phyloP scores from a whole-genome alignment of 805 yeast genomes.

The Komagataella populi region DNA sequence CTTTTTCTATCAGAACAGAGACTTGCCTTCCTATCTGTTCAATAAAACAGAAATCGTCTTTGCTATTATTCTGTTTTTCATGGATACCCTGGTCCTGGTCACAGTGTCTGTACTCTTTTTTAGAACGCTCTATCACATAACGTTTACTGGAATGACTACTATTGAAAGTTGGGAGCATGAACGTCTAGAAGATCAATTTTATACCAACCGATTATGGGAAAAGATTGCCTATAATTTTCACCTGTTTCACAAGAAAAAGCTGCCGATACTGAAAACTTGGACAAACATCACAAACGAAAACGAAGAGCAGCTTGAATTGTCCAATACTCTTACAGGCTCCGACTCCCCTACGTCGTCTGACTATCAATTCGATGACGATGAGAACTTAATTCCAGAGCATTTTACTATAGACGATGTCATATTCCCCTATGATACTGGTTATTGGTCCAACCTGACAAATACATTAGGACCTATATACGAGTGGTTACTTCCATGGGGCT shows the following conservation, averaged over 20 bases:
- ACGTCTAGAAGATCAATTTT: slow-evolving; percentile 54
- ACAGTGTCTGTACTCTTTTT: slow-evolving; percentile 45
- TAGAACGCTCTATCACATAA: slow-evolving; percentile 44
- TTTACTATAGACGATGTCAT: slow-evolving; percentile 51
- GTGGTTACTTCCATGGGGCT: slow-evolving; percentile 68
- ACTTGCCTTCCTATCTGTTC: slow-evolving; percentile 43
- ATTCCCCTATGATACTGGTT: slow-evolving; percentile 76
- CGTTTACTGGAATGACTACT: slow-evolving; percentile 64
- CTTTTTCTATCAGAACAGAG: slow-evolving; percentile 30
- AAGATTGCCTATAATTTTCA: slow-evolving; percentile 30
- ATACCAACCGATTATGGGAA: slow-evolving; percentile 39
- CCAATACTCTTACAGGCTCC: neutral
- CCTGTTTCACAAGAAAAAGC: slow-evolving; percentile 20
- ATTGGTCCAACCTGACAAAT: slow-evolving; percentile 34
- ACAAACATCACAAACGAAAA: slow-evolving; percentile 7
- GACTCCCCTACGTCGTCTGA: neutral
- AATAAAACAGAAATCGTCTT: slow-evolving; percentile 37
- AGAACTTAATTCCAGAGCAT: slow-evolving; percentile 7
- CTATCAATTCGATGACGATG: neutral
- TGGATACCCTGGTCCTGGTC: slow-evolving; percentile 44
- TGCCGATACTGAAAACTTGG: slow-evolving; percentile 38
- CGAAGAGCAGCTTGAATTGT: slow-evolving; percentile 1
- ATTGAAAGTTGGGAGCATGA: slow-evolving; percentile 91
- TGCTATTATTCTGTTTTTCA: slow-evolving; percentile 38
- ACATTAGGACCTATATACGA: slow-evolving; percentile 48